These are phyloP conservation scores for Trichoderma gamsii DNA, from an alignment of 495 filamentous ascomycete genomes.

Conservation along the genomic window DNA sequence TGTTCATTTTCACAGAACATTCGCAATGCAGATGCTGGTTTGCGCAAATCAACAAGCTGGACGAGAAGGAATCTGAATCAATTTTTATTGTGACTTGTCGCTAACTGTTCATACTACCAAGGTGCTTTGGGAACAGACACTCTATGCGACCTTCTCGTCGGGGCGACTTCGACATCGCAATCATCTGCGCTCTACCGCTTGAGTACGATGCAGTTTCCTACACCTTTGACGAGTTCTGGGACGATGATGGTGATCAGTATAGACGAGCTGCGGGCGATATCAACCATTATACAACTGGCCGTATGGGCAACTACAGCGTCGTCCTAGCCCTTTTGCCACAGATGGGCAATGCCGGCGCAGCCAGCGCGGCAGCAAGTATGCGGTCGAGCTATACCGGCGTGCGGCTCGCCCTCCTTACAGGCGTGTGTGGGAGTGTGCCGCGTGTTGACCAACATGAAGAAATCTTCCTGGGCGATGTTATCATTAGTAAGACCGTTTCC, in stretches of 20 bases:
- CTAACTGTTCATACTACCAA: too few relatives aligned
- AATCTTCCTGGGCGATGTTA: conserved; percentile 35
- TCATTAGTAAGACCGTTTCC: conserved; percentile 28
- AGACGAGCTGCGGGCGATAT: conserved; percentile 8
- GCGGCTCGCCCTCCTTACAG: conserved; percentile 29
- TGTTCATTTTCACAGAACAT: too few relatives aligned
- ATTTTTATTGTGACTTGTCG: too few relatives aligned
- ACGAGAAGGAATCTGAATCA: too few relatives aligned
- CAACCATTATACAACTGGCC: conserved; percentile 32
- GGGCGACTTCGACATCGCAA: not conserved
- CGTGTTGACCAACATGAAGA: not conserved
- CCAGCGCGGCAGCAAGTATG: conserved; percentile 24
- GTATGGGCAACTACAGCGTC: conserved; percentile 28
- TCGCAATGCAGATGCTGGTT: too few relatives aligned
- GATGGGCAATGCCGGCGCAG: conserved; percentile 26
- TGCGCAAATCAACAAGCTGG: too few relatives aligned
- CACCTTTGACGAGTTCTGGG: not conserved
- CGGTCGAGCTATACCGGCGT: conserved; percentile 22
- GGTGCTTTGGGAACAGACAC: too few relatives aligned
- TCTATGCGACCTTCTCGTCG: too few relatives aligned
- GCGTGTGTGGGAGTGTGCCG: conserved; percentile 34
- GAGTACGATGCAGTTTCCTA: not conserved
- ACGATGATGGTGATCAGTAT: not conserved
- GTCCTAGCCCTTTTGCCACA: conserved; percentile 31
- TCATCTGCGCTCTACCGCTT: not conserved